Base-by-base conservation (phyloP, 768 basidiomycete species). In the Mycena sanguinolenta region DNA sequence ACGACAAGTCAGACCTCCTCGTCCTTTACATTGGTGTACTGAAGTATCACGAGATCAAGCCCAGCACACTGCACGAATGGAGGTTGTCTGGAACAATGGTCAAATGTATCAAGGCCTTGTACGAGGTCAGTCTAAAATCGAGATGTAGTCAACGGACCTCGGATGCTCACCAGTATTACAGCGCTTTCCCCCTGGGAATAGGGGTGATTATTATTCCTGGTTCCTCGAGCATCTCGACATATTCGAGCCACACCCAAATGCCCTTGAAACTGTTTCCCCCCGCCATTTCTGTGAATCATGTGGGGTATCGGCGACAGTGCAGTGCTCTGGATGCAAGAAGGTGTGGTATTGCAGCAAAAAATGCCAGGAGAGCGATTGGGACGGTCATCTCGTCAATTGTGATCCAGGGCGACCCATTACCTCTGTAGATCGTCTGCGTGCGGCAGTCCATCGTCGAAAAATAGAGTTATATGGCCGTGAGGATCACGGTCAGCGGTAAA, bases 121-220 rank as follows among this genome's bases (percentile, higher is more conserved):
- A 54, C 61, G 66, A 73, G 71, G 63, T 65, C 32, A n/a, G n/a
- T n/a, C n/a, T n/a, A n/a, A 34, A 10, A 34, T 10, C 32, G 6
- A 34, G 27, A 23, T 73, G 12, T 14, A 38, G n/a, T 7, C 17
- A 21, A 7, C 23, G 21, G 34, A 46, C 19, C 9, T n/a, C n/a
- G 6, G 6, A 46, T 39, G 13, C 49, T 62, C 36, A 58, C 13
- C 3, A 0, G 44, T 9, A 8, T 54, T 6, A 13, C 50, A 70
- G 69, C 7, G 21, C 7, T 10, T 61, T 2, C 63, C 64, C 16
- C 6, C 50, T 19, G 0, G 32, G 32, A 21, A 12, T 28, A n/a
- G 75, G 30, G 80, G 77, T 6, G 63, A 17, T 8, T 78, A 77
- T 70, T 79, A 79, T 34, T 53, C 75, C 8, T 81, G 80, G 80